A percentile compares a stretch with the other conserved stretches of the same genome.
These are phyloP conservation scores for Senna siamea DNA, from an alignment of 306 rosid species.

Conservation along the genomic window DNA sequence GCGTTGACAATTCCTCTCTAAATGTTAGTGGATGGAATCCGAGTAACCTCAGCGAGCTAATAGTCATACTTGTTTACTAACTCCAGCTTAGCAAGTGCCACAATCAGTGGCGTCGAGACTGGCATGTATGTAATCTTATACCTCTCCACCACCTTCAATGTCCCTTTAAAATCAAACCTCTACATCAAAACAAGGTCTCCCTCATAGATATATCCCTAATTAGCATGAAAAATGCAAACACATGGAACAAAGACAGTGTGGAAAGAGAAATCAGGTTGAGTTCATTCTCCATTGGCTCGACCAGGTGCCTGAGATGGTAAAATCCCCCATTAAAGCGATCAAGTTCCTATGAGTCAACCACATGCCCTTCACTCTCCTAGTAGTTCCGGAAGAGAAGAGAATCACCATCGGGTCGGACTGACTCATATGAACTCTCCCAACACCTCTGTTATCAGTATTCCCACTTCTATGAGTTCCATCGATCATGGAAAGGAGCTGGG, in stretches of 20 bases:
- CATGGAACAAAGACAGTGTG: conserved; percentile 9
- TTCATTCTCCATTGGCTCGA: background rate
- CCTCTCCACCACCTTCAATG: conserved; percentile 4
- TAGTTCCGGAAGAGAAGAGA: conserved; percentile 86
- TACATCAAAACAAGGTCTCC: conserved; percentile 12
- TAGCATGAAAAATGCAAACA: conserved; percentile 16
- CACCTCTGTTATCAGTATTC: background rate
- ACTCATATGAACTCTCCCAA: conserved; percentile 12
- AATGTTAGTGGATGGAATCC: too few relatives aligned
- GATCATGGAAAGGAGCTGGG: conserved; percentile 66
- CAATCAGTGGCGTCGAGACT: conserved; percentile 7
- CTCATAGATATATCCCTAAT: conserved; percentile 9
- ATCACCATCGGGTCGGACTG: conserved; percentile 77
- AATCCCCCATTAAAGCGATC: conserved; percentile 55
- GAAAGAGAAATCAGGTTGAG: conserved; percentile 49
- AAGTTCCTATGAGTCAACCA: conserved; percentile 62
- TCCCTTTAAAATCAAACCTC: conserved; percentile 6
- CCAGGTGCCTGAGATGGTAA: background rate
- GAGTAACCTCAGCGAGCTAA: background rate
- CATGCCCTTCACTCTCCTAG: conserved; percentile 86
- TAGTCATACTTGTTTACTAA: conserved; percentile 1
- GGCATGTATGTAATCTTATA: conserved; percentile 3
- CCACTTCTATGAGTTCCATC: background rate
- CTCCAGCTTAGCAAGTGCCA: conserved; percentile 13
- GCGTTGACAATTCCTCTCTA: conserved; percentile 45